Conservation (phyloP, 1,284 basidiomycete species). For the Trametes versicolor region DNA sequence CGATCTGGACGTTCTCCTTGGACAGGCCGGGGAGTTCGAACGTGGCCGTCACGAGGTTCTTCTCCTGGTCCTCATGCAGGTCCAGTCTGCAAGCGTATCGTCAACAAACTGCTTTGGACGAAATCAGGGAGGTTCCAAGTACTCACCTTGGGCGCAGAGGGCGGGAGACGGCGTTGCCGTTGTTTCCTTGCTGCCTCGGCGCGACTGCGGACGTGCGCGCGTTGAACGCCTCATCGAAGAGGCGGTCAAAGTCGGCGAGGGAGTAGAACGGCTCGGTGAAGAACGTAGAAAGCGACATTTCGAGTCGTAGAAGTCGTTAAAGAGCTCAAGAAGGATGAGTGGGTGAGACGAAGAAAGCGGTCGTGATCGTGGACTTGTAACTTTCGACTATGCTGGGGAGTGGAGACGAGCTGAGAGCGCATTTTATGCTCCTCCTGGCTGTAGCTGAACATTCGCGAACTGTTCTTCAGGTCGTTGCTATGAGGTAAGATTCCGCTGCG, state of each 20-base stretch:
- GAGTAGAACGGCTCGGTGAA: conserved; percentile 58
- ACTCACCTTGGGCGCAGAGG: conserved; percentile 42
- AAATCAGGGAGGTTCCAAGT: background rate
- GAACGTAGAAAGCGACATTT: conserved; percentile 33
- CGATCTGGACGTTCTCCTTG: conserved; percentile 53
- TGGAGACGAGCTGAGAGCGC: background rate
- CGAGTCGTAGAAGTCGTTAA: conserved; percentile 28
- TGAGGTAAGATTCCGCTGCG: background rate
- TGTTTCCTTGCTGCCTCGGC: conserved; percentile 18
- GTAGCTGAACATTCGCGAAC: background rate
- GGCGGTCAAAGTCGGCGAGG: conserved; percentile 52
- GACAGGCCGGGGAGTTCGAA: conserved; percentile 60
- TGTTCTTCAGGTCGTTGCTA: background rate
- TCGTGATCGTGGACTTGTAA: conserved; percentile 29
- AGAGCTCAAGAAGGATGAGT: conserved; percentile 4
- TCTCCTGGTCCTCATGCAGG: conserved; percentile 52
- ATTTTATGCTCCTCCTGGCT: background rate
- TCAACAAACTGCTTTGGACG: conserved; percentile 3
- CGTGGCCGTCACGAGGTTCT: conserved; percentile 53
- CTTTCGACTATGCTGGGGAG: conserved; percentile 30
- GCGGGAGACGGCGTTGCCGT: conserved; percentile 7
- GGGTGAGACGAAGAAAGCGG: conserved; percentile 24
- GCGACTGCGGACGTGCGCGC: conserved; percentile 31
- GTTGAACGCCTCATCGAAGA: conserved; percentile 55
- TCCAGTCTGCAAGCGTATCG: conserved; percentile 51